Percentiles rank a stretch among this genome's conserved stretches.
Conservation (phyloP, 2,329 filamentous ascomycete genomes). For the Knoxdaviesia capensis region DNA sequence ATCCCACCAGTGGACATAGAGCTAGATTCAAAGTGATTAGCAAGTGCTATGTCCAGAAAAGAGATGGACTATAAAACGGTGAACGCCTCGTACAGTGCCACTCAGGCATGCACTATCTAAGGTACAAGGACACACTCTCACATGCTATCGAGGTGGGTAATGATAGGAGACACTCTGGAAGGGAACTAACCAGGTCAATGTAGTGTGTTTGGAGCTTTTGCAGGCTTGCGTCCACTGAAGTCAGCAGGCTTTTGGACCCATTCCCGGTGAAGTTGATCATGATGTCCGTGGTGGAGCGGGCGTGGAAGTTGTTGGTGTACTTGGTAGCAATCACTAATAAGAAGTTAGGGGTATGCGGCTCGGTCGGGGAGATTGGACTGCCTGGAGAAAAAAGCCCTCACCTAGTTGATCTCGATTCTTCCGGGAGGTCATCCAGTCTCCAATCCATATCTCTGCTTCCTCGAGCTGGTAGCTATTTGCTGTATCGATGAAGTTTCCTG, state of each 20-base stretch:
- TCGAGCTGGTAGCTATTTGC: slow-evolving; percentile 45
- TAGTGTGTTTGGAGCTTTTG: slow-evolving; percentile 46
- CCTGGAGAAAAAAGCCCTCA: slow-evolving; percentile 10
- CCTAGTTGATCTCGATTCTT: slow-evolving; percentile 45
- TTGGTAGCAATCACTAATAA: slow-evolving; percentile 45
- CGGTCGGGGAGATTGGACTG: not conserved
- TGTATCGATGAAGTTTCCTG: slow-evolving; percentile 58
- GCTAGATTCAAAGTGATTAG: too few species aligned
- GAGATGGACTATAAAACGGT: slow-evolving; percentile 33
- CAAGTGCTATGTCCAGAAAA: slow-evolving; percentile 45
- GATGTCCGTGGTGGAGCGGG: slow-evolving; percentile 20
- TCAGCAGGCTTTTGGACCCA: slow-evolving; percentile 36
- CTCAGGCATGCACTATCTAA: slow-evolving; percentile 1
- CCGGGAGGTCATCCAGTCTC: slow-evolving; percentile 48
- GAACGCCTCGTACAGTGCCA: slow-evolving; percentile 21
- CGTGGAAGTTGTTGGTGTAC: slow-evolving; percentile 37
- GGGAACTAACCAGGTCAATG: slow-evolving; percentile 34
- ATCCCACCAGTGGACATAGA: slow-evolving; percentile 14
- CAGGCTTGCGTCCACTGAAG: slow-evolving; percentile 33
- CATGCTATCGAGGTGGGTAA: not conserved
- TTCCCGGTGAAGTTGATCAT: slow-evolving; percentile 37
- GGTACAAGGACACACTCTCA: not conserved
- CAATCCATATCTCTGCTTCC: slow-evolving; percentile 45
- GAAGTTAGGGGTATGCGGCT: not conserved
- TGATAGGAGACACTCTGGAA: not conserved